Evolutionary conservation across 768 basidiomycete species (phyloP).

Genomic region (Phaeotremella fagi): DNA sequence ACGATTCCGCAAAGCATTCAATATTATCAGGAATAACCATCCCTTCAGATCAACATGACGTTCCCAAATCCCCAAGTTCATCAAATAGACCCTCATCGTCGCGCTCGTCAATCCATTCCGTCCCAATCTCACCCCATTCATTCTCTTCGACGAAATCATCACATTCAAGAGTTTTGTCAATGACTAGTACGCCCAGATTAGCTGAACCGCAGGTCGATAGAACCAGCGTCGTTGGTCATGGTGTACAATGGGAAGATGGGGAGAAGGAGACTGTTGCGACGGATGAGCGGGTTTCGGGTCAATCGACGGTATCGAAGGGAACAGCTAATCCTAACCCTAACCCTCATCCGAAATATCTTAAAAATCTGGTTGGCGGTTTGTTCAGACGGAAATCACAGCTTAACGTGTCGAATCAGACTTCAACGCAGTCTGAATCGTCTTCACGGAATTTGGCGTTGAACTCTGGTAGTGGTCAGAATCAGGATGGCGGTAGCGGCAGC

Average conservation of each 20-base stretch:
- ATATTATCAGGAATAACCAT: neutral
- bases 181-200: slow-evolving; percentile 14
- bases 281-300: neutral
- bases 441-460: no score
- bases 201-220: slow-evolving; percentile 25
- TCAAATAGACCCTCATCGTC: slow-evolving; percentile 36
- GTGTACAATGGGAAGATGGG: slow-evolving; percentile 3
- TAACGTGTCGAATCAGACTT: no score
- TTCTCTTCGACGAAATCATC: neutral
- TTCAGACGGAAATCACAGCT: slow-evolving; percentile 20
- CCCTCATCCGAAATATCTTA: slow-evolving; percentile 15
- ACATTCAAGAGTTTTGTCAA: slow-evolving; percentile 7
- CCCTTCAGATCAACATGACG: neutral
- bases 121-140: neutral
- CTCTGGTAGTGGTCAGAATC: no score
- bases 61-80: slow-evolving; percentile 14
- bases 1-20: neutral
- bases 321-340: neutral
- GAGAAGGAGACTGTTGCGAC: neutral
- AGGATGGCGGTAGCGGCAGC: no score
- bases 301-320: neutral
- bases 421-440: no score
- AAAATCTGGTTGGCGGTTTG: slow-evolving; percentile 36
- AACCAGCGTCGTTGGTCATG: slow-evolving; percentile 3
- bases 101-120: slow-evolving; percentile 19